Evolutionary conservation across 169 alveolate genomes (phyloP).

Genomic region (Amoebophrya sp.): DNA sequence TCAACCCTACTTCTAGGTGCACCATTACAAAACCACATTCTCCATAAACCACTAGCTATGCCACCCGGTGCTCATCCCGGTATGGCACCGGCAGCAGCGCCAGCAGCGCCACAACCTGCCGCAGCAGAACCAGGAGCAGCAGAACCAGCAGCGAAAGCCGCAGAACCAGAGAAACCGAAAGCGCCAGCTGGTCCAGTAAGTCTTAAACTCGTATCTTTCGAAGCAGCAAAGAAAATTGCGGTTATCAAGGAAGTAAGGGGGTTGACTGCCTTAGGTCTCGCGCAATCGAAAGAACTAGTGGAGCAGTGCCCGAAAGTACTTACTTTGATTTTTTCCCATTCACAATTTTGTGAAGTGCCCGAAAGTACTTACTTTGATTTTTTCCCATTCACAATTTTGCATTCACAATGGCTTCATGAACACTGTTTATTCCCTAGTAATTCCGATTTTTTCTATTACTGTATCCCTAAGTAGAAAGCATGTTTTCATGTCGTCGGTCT

Average conservation of each 20-base stretch:
- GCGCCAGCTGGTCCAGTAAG: background rate
- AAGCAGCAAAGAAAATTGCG: conserved; percentile 57
- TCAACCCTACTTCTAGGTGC: too few relatives aligned
- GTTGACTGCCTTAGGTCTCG: conserved; percentile 60
- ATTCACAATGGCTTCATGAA: too few relatives aligned
- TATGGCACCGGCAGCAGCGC: too few relatives aligned
- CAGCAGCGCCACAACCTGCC: background rate
- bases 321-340: conserved; percentile 48
- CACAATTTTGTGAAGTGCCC: too few relatives aligned
- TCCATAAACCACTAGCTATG: too few relatives aligned
- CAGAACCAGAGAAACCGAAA: background rate
- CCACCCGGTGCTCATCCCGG: too few relatives aligned
- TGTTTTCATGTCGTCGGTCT: background rate
- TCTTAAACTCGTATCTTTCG: background rate
- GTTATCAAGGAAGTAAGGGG: conserved; percentile 68
- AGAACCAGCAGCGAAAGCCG: background rate
- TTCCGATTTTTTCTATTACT: too few relatives aligned
- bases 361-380: conserved; percentile 54
- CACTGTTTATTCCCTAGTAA: too few relatives aligned
- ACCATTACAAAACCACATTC: too few relatives aligned
- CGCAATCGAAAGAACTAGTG: conserved; percentile 69
- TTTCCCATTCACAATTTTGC: too few relatives aligned
- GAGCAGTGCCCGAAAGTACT: conserved; percentile 63
- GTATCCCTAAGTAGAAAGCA: background rate
- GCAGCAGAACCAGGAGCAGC: background rate